These are phyloP conservation scores for Ophiosphaerella herpotricha DNA, from an alignment of 2,329 filamentous ascomycete species.

Conservation along the genomic window DNA sequence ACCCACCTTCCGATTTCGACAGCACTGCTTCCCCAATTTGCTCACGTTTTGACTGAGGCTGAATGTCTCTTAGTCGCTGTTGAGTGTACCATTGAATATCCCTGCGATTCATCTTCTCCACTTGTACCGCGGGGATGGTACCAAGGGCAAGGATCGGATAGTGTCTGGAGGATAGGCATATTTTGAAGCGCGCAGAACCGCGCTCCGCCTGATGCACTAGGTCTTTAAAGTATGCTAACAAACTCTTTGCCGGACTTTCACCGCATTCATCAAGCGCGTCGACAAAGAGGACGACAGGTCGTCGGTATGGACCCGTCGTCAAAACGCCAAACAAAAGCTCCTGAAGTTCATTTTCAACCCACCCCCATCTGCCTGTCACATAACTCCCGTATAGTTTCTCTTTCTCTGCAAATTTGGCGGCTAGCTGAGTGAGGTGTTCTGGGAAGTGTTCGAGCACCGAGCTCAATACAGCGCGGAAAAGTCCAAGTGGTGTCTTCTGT, in stretches of 20 bases:
- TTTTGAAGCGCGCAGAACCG: slow-evolving; percentile 19
- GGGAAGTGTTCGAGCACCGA: slow-evolving; percentile 11
- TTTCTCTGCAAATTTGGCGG: slow-evolving; percentile 8
- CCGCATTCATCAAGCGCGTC: slow-evolving; percentile 21
- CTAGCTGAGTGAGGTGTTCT: slow-evolving; percentile 10
- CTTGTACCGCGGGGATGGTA: slow-evolving; percentile 36
- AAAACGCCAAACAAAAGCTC: slow-evolving; percentile 6
- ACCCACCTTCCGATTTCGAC: not conserved
- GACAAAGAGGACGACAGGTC: slow-evolving; percentile 13
- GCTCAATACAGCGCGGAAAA: slow-evolving; percentile 19
- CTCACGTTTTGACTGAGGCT: not conserved
- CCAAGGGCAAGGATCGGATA: slow-evolving; percentile 49
- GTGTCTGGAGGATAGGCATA: slow-evolving; percentile 56
- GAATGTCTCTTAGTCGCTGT: slow-evolving; percentile 6
- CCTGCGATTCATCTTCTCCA: slow-evolving; percentile 10
- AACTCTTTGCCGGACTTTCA: slow-evolving; percentile 9
- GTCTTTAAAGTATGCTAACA: slow-evolving; percentile 13
- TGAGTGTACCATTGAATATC: not conserved
- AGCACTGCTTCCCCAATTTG: too few species aligned
- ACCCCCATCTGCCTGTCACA: slow-evolving; percentile 11
- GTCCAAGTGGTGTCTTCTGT: slow-evolving; percentile 15
- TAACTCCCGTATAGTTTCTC: slow-evolving; percentile 14
- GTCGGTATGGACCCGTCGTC: too few species aligned
- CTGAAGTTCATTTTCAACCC: slow-evolving; percentile 16
- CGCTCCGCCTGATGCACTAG: slow-evolving; percentile 9